Conservation (phyloP, 345 rosid species). For the Theobroma cacao region DNA sequence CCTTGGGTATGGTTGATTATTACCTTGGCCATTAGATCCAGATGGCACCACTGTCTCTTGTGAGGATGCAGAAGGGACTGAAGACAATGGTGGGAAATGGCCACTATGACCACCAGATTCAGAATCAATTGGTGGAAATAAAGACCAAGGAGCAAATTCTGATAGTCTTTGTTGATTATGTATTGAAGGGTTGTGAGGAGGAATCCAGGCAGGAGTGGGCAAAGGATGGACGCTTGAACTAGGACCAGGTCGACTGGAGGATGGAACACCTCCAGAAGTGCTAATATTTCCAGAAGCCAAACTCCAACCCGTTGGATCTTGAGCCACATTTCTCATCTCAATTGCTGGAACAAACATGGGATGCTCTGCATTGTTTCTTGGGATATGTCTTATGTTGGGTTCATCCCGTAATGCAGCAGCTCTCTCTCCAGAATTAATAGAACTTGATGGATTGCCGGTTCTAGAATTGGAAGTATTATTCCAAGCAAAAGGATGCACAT, state of each 20-base stretch:
- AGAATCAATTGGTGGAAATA: constrained; percentile 57
- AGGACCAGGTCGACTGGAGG: constrained; percentile 41
- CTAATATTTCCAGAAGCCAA: constrained; percentile 46
- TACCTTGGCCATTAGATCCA: constrained; percentile 46
- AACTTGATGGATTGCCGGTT: constrained; percentile 40
- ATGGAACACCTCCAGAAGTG: constrained; percentile 39
- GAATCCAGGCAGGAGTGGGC: constrained; percentile 49
- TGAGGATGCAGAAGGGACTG: constrained; percentile 55
- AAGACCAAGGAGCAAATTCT: constrained; percentile 70
- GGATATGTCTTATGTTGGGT: constrained; percentile 40
- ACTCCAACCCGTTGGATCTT: constrained; percentile 66
- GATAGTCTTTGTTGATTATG: constrained; percentile 46
- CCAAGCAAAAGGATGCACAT: constrained; percentile 48
- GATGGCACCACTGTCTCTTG: constrained; percentile 48
- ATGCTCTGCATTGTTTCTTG: constrained; percentile 52
- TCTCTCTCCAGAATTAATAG: constrained; percentile 40
- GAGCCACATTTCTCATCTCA: constrained; percentile 53
- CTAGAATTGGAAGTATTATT: constrained; percentile 49
- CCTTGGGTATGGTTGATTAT: constrained; percentile 46
- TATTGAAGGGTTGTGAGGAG: constrained; percentile 36
- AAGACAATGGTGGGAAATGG: constrained; percentile 44
- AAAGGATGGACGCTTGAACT: constrained; percentile 50
- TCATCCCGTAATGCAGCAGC: constrained; percentile 47
- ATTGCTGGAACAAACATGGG: constrained; percentile 47
- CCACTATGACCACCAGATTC: constrained; percentile 56